phyloP scores from a whole-genome alignment of 495 filamentous ascomycete genomes.

The Chaetomium fimeti region DNA sequence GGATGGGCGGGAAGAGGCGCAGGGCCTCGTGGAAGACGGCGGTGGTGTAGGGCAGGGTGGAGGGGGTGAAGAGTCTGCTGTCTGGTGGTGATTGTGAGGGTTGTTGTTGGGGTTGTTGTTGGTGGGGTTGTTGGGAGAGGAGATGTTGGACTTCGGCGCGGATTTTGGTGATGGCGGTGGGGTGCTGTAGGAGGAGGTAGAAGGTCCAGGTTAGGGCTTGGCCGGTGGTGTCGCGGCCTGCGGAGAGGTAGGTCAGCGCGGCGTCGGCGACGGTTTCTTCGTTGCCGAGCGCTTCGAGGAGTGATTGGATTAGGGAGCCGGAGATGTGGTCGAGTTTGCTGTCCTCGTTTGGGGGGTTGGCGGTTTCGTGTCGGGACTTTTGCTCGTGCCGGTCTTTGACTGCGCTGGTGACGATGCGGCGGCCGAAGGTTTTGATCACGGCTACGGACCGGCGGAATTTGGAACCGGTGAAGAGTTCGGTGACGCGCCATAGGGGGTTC shows the following conservation, averaged over 20 bases:
- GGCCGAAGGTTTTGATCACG: conserved; percentile 51
- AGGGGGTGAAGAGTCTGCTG: conserved; percentile 41
- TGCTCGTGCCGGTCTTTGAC: conserved; percentile 32
- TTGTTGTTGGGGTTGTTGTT: conserved; percentile 4
- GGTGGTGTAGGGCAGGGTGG: conserved; percentile 51
- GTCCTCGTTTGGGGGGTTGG: conserved; percentile 13
- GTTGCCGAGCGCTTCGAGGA: conserved; percentile 54
- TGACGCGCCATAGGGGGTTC: conserved; percentile 58
- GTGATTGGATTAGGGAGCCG: conserved; percentile 55
- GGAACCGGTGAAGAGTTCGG: conserved; percentile 50
- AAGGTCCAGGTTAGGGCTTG: conserved; percentile 62
- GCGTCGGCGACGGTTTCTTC: conserved; percentile 55
- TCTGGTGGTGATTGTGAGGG: conserved; percentile 11
- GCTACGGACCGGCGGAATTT: conserved; percentile 47
- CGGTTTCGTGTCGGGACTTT: neutral
- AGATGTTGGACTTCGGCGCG: conserved; percentile 42
- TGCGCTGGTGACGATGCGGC: conserved; percentile 52
- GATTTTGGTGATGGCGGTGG: conserved; percentile 37
- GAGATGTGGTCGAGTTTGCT: conserved; percentile 46
- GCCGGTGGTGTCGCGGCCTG: conserved; percentile 59
- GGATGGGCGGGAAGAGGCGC: conserved; percentile 58
- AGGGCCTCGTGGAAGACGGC: conserved; percentile 59
- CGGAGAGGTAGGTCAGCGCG: conserved; percentile 60
- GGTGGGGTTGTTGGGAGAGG: conserved; percentile 15
- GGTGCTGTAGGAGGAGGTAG: conserved; percentile 55